Conservation (phyloP, 192 early-diverging fungal genomes). For the Chytriomyces sp. region DNA sequence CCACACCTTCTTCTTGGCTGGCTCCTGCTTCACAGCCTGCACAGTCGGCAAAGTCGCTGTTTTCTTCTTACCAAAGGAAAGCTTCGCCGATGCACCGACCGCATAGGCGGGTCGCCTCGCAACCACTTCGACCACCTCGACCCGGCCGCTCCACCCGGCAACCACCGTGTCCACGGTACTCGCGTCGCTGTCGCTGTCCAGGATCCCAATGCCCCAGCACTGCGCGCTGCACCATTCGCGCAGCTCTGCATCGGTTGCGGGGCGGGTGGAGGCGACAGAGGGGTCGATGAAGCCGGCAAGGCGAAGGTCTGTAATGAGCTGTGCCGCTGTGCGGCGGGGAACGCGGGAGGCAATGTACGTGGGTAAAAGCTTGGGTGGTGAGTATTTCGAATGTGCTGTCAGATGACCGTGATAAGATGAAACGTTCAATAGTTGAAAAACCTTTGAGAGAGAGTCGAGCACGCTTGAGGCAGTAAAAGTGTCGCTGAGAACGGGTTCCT, state of each 20-base stretch:
- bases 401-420: no score
- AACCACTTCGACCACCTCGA: slow-evolving; percentile 48
- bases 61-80: slow-evolving; percentile 81
- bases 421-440: no score
- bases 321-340: slow-evolving; percentile 56
- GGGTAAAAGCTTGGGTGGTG: no score
- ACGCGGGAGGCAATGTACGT: slow-evolving; percentile 42
- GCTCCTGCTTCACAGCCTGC: slow-evolving; percentile 29
- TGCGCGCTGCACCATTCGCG: slow-evolving; percentile 21
- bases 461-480: slow-evolving; percentile 36
- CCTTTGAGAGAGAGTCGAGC: slow-evolving; percentile 1
- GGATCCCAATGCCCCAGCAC: slow-evolving; percentile 58
- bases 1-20: slow-evolving; percentile 63
- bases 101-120: slow-evolving; percentile 82
- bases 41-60: not conserved
- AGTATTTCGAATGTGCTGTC: no score
- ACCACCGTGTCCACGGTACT: slow-evolving; percentile 47
- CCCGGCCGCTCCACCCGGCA: slow-evolving; percentile 45
- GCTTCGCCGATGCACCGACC: slow-evolving; percentile 77
- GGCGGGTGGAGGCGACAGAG: slow-evolving; percentile 25
- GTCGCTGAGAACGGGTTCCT: slow-evolving; percentile 68
- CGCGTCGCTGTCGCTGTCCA: slow-evolving; percentile 44
- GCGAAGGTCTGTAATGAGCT: slow-evolving; percentile 71
- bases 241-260: slow-evolving; percentile 52
- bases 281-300: slow-evolving; percentile 85